phyloP scores from a whole-genome alignment of 768 basidiomycete species.

The Cystofilobasidium macerans region DNA sequence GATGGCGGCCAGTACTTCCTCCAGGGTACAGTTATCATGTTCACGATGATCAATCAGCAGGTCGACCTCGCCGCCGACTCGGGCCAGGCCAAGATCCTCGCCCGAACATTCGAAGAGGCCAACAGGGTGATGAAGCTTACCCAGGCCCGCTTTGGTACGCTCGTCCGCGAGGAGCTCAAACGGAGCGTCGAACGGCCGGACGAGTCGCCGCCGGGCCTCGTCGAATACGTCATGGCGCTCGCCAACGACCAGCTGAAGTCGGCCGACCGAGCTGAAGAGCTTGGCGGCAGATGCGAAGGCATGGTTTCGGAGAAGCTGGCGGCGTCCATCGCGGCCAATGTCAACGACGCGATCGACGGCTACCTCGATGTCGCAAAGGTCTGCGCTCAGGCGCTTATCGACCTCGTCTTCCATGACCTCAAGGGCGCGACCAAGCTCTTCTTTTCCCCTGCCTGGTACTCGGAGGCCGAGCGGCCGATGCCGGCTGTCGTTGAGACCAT shows the following conservation, averaged over 20 bases:
- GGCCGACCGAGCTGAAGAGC: slow-evolving; percentile 81
- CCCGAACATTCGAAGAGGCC: slow-evolving; percentile 76
- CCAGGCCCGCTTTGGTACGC: slow-evolving; percentile 76
- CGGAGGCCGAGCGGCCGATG: slow-evolving; percentile 55
- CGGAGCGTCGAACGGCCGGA: slow-evolving; percentile 80
- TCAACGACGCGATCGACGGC: slow-evolving; percentile 95
- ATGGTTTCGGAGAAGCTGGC: slow-evolving; percentile 90
- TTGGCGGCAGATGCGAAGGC: slow-evolving; percentile 73
- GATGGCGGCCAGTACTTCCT: slow-evolving; percentile 80
- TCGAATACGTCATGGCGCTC: slow-evolving; percentile 90
- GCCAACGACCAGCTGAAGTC: slow-evolving; percentile 97
- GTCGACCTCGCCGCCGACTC: slow-evolving; percentile 90
- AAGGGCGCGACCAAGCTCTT: slow-evolving; percentile 73
- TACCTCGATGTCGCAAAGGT: slow-evolving; percentile 97
- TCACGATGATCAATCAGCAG: slow-evolving; percentile 97
- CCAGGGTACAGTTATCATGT: slow-evolving; percentile 86
- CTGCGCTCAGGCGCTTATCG: slow-evolving; percentile 87
- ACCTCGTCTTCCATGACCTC: slow-evolving; percentile 88
- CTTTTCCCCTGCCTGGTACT: slow-evolving; percentile 74
- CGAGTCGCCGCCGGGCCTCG: slow-evolving; percentile 72
- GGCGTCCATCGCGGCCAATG: slow-evolving; percentile 62
- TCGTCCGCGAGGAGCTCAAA: slow-evolving; percentile 73
- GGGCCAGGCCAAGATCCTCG: slow-evolving; percentile 83
- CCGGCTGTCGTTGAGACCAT: slow-evolving; percentile 87
- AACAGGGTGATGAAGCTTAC: slow-evolving; percentile 79